These are phyloP conservation scores for Groenewaldozyma sp. DNA, from an alignment of 1,139 yeast genomes.

Conservation along the genomic window DNA sequence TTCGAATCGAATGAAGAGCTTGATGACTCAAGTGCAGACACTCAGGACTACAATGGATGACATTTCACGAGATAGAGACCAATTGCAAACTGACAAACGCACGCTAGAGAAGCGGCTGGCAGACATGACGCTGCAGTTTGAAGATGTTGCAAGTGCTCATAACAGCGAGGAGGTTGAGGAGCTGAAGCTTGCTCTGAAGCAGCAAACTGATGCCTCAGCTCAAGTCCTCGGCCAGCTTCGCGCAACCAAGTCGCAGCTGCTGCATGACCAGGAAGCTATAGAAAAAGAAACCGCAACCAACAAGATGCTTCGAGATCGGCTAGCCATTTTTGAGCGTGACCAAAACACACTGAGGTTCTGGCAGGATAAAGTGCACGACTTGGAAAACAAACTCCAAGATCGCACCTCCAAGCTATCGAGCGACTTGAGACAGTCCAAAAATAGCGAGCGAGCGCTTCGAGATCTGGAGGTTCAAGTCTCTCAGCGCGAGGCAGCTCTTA, in stretches of 20 bases:
- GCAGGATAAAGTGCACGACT: constrained; percentile 25
- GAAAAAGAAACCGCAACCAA: constrained; percentile 23
- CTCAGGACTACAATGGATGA: constrained; percentile 30
- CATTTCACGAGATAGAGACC: constrained; percentile 30
- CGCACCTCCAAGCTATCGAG: constrained; percentile 28
- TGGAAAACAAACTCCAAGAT: constrained; percentile 32
- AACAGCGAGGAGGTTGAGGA: constrained; percentile 14
- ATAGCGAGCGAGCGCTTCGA: constrained; percentile 24
- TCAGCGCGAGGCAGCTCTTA: constrained; percentile 22
- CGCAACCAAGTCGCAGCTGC: constrained; percentile 16
- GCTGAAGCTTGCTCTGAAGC: constrained; percentile 16
- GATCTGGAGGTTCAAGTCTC: constrained; percentile 23
- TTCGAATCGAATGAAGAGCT: constrained; percentile 21
- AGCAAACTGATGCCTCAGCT: constrained; percentile 19
- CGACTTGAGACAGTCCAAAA: constrained; percentile 28
- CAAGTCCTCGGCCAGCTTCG: constrained; percentile 14
- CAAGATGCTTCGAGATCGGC: constrained; percentile 19
- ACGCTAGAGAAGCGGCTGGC: constrained; percentile 29
- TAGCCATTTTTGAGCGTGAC: constrained; percentile 23
- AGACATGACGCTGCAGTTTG: constrained; percentile 24
- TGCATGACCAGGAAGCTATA: constrained; percentile 18
- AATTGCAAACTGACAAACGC: constrained; percentile 29
- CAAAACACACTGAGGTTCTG: constrained; percentile 22
- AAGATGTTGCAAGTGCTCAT: constrained; percentile 18
- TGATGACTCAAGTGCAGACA: constrained; percentile 28